Evolutionary conservation across 2,329 filamentous ascomycete genomes (phyloP).

Genomic region (Falciphora oryzae): DNA sequence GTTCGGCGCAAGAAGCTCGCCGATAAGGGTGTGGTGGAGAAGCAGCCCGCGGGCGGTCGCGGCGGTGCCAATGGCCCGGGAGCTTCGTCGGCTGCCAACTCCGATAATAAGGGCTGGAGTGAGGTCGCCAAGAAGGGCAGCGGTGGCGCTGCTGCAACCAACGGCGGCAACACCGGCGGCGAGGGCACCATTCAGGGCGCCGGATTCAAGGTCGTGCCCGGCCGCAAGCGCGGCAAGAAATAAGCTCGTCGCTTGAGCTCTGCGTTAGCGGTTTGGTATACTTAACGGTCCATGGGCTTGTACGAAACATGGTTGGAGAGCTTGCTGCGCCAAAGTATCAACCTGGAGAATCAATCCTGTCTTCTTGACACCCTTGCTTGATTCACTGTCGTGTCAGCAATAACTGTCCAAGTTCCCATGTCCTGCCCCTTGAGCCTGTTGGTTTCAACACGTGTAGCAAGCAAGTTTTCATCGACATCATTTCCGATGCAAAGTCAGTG

Average conservation of each 20-base stretch:
- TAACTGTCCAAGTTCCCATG: not conserved
- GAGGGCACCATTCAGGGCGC: slow-evolving; percentile 33
- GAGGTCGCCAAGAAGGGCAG: slow-evolving; percentile 92
- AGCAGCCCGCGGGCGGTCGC: slow-evolving; percentile 58
- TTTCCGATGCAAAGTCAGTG: too few relatives aligned
- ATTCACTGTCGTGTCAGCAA: not conserved
- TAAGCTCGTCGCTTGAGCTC: slow-evolving; percentile 25
- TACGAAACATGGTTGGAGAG: not conserved
- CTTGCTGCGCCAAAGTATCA: not conserved
- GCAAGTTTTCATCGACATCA: too few relatives aligned
- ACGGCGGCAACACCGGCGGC: slow-evolving; percentile 33
- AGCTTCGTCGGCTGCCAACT: slow-evolving; percentile 2
- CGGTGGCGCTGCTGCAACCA: not conserved
- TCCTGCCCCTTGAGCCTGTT: not conserved
- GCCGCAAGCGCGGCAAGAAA: slow-evolving; percentile 89
- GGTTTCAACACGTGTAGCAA: too few relatives aligned
- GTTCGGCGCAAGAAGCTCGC: slow-evolving; percentile 88
- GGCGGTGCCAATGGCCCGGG: slow-evolving; percentile 38
- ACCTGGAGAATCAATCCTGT: not conserved
- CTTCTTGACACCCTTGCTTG: not conserved
- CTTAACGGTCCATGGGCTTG: not conserved
- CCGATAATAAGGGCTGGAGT: slow-evolving; percentile 66
- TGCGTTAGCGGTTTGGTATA: not conserved
- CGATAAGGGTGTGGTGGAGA: slow-evolving; percentile 76
- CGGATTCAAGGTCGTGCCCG: slow-evolving; percentile 83